Conservation (phyloP, 1,139 yeast species). For the Magnusiomyces tetraspermus region DNA sequence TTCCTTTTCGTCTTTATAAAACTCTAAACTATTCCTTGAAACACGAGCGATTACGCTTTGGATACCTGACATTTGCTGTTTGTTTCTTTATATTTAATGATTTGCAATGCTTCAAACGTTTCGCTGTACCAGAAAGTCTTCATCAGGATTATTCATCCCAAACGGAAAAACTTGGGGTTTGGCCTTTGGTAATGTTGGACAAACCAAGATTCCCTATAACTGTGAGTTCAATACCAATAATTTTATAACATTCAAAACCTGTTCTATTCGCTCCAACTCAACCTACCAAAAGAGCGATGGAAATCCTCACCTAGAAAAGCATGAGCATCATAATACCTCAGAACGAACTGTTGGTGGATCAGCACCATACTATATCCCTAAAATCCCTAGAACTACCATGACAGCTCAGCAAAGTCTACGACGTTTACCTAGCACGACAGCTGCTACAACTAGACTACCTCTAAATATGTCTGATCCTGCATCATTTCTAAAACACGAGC, state of each 20-base stretch:
- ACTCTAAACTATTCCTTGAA: too few species aligned
- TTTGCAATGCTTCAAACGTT: too few species aligned
- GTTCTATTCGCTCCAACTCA: background rate
- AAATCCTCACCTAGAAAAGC: background rate
- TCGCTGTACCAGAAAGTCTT: too few species aligned
- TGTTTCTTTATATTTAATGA: too few species aligned
- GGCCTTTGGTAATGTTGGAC: too few species aligned
- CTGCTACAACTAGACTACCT: background rate
- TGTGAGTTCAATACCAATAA: background rate
- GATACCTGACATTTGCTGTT: too few species aligned
- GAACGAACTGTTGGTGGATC: background rate
- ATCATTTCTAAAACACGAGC: background rate
- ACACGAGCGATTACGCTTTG: too few species aligned
- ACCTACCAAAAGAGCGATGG: background rate
- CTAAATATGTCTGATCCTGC: background rate
- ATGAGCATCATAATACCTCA: background rate
- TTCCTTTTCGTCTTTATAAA: background rate
- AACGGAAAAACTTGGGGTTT: too few species aligned
- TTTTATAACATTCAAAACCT: background rate
- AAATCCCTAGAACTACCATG: constrained; percentile 5
- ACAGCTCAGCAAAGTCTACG: constrained; percentile 7
- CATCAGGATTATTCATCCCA: too few species aligned
- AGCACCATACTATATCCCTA: constrained; percentile 1
- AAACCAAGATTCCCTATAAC: too few species aligned
- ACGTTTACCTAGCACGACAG: background rate